phyloP scores from a whole-genome alignment of 2,329 filamentous ascomycete genomes.

The Oidium heveae region DNA sequence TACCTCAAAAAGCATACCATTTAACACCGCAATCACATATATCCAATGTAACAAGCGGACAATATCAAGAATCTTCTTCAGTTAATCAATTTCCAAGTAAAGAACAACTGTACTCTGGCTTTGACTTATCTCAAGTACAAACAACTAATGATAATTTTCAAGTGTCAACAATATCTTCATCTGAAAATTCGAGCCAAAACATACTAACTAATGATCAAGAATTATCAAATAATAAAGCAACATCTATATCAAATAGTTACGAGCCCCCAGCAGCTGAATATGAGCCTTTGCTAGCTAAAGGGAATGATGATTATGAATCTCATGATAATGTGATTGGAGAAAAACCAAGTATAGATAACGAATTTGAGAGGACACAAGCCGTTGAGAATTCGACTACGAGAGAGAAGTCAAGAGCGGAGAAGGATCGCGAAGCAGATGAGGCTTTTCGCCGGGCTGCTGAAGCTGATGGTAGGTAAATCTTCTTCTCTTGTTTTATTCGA shows the following conservation, averaged over 20 bases:
- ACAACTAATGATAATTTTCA: not conserved
- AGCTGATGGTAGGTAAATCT: conserved; percentile 31
- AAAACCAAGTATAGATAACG: conserved; percentile 61
- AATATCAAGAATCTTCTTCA: not conserved
- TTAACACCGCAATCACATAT: not conserved
- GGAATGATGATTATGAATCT: conserved; percentile 19
- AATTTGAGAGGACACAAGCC: conserved; percentile 39
- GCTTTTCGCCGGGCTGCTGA: conserved; percentile 67
- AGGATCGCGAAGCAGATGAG: conserved; percentile 60
- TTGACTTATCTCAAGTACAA: not conserved
- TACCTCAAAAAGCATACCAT: not conserved
- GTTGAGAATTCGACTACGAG: not conserved
- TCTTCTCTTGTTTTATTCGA: conserved; percentile 4
- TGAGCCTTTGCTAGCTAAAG: conserved; percentile 20
- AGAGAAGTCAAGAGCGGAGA: conserved; percentile 37
- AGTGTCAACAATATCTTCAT: not conserved
- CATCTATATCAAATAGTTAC: conserved; percentile 8
- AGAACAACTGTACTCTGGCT: too few species aligned
- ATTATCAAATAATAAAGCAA: not conserved
- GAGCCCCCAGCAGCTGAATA: conserved; percentile 20
- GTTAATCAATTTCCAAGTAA: not conserved
- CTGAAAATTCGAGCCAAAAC: not conserved
- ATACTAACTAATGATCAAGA: not conserved
- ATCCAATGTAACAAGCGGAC: not conserved
- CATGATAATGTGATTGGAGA: conserved; percentile 36